A percentile compares a stretch with the other conserved stretches of the same genome.
These are phyloP conservation scores for Cladosporium sp. DNA, from an alignment of 2,329 filamentous ascomycete species.

Conservation along the genomic window DNA sequence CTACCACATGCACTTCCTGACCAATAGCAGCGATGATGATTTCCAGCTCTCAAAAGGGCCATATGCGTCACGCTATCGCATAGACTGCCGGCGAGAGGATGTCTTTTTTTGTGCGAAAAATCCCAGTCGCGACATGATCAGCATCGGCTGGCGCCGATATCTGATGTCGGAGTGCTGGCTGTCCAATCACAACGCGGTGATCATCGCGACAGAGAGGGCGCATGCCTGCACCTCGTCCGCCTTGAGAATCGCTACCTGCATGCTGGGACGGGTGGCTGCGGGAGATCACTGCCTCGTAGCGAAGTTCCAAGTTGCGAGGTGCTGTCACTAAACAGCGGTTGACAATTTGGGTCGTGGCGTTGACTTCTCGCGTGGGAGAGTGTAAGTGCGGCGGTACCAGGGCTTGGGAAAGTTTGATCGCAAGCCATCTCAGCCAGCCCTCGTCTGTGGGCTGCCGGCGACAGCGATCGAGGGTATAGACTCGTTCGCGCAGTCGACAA, in stretches of 20 bases:
- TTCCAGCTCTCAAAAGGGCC: background rate
- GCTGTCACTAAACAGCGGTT: background rate
- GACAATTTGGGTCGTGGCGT: slow-evolving; percentile 6
- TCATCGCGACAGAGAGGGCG: background rate
- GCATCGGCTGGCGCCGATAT: background rate
- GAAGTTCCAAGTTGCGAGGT: background rate
- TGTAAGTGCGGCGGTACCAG: slow-evolving; percentile 9
- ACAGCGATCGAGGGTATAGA: background rate
- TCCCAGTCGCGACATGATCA: background rate
- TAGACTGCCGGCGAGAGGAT: background rate
- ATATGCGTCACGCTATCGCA: background rate
- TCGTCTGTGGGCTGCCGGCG: background rate
- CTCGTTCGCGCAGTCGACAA: background rate
- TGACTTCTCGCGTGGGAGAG: slow-evolving; percentile 17
- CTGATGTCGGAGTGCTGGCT: background rate
- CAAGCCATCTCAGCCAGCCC: slow-evolving; percentile 12
- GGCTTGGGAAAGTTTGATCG: background rate
- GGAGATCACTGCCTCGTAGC: slow-evolving; percentile 2
- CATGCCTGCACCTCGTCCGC: background rate
- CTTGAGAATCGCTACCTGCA: slow-evolving; percentile 1
- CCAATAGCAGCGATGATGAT: background rate
- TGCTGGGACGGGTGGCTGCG: slow-evolving; percentile 4
- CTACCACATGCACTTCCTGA: background rate
- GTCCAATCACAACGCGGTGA: background rate
- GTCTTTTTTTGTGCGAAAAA: background rate